These are phyloP conservation scores for Ascochyta rabiei DNA, from an alignment of 2,329 filamentous ascomycete genomes.

Conservation along the genomic window DNA sequence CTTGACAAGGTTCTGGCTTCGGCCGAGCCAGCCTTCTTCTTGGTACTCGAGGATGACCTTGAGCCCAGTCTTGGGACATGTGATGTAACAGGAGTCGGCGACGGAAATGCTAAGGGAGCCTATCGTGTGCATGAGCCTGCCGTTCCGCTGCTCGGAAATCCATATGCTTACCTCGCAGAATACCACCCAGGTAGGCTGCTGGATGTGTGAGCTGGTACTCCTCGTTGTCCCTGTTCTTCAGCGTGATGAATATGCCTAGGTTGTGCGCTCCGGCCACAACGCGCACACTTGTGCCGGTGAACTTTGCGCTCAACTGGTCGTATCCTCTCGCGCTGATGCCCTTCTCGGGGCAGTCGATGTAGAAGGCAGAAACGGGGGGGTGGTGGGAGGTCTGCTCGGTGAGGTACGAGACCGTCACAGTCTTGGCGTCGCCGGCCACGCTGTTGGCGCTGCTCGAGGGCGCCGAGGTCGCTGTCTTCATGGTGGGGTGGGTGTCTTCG, in stretches of 20 bases:
- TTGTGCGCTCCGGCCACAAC: conserved; percentile 93
- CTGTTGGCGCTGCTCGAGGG: conserved; percentile 44
- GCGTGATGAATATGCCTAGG: conserved; percentile 89
- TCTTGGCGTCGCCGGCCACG: conserved; percentile 51
- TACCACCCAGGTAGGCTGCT: conserved; percentile 86
- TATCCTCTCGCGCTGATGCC: conserved; percentile 88
- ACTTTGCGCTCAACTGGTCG: conserved; percentile 96
- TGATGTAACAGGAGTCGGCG: conserved; percentile 85
- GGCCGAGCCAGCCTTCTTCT: conserved; percentile 93
- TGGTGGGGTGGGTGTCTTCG: conserved; percentile 74
- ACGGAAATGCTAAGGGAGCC: conserved; percentile 87
- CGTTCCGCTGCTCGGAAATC: background rate
- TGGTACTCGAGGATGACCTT: conserved; percentile 93
- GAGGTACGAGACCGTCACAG: conserved; percentile 85
- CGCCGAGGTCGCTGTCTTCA: conserved; percentile 52
- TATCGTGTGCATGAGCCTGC: conserved; percentile 25
- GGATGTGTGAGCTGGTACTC: conserved; percentile 96
- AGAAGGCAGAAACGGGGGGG: conserved; percentile 95
- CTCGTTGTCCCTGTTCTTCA: conserved; percentile 81
- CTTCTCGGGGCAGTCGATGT: conserved; percentile 88
- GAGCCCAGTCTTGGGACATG: conserved; percentile 85
- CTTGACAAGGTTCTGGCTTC: conserved; percentile 87
- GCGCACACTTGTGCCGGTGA: conserved; percentile 92
- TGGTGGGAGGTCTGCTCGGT: conserved; percentile 99
- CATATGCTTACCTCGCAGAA: conserved; percentile 67